Percentiles rank a stretch among this genome's conserved stretches.
Evolutionary conservation across 1,139 yeast genomes (phyloP).

Genomic region (Yamadazyma buinensis): DNA sequence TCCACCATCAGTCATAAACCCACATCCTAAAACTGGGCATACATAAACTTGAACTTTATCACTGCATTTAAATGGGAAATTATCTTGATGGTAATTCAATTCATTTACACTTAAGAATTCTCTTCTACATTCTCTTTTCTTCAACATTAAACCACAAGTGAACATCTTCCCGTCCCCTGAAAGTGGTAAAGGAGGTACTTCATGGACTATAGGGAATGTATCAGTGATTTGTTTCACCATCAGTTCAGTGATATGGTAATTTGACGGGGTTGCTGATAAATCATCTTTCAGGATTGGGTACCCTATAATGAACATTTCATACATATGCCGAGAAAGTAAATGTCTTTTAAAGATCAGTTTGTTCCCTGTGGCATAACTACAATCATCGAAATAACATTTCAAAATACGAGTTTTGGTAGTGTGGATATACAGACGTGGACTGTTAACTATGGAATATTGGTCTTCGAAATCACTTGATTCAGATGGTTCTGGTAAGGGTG

Average conservation of each 20-base stretch:
- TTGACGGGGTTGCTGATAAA: constrained; percentile 1
- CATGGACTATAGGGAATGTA: constrained; percentile 26
- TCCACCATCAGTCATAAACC: constrained; percentile 36
- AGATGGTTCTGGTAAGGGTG: neutral
- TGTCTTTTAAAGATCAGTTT: constrained; percentile 28
- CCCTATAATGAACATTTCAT: constrained; percentile 25
- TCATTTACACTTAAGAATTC: constrained; percentile 14
- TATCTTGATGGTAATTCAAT: constrained; percentile 19
- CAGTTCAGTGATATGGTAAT: constrained; percentile 4
- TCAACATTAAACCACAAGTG: constrained; percentile 11
- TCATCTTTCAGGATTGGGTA: constrained; percentile 26
- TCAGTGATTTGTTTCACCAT: constrained; percentile 13
- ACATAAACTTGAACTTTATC: constrained; percentile 27
- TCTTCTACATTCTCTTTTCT: constrained; percentile 11
- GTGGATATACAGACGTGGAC: constrained; percentile 13
- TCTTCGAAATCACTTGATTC: constrained; percentile 19
- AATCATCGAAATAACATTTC: constrained; percentile 28
- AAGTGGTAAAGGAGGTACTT: constrained; percentile 24
- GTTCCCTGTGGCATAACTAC: constrained; percentile 33
- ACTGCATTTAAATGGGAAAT: constrained; percentile 21
- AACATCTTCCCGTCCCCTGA: constrained; percentile 19
- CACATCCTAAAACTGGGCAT: constrained; percentile 44
- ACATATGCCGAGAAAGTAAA: constrained; percentile 24
- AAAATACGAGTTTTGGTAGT: constrained; percentile 12
- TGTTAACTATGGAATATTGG: constrained; percentile 23